phyloP scores from a whole-genome alignment of 495 filamentous ascomycete species.

The Aspergillus panamensis region DNA sequence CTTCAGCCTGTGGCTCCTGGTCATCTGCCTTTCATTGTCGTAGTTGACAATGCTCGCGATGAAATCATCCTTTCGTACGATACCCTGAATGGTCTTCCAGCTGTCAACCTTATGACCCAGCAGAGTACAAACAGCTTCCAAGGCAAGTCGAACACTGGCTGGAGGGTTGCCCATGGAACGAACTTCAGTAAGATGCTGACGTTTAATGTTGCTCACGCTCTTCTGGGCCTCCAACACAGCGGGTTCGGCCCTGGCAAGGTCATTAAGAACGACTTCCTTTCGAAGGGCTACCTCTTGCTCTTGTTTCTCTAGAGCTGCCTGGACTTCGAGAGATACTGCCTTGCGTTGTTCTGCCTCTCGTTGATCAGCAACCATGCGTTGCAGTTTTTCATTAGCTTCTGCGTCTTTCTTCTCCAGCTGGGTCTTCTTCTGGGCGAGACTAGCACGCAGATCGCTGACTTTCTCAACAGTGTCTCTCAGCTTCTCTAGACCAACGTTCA shows the following conservation, averaged over 20 bases:
- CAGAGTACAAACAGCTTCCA: constrained; percentile 92
- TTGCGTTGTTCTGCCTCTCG: constrained; percentile 92
- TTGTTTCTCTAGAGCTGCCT: constrained; percentile 80
- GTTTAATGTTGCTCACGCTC: constrained; percentile 96
- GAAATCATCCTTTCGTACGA: constrained; percentile 90
- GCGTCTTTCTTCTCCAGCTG: constrained; percentile 91
- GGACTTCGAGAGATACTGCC: constrained; percentile 80
- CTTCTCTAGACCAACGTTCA: constrained; percentile 97
- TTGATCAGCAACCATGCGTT: constrained; percentile 95
- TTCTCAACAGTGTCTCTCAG: constrained; percentile 97
- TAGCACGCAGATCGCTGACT: constrained; percentile 83
- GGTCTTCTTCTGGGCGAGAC: constrained; percentile 87
- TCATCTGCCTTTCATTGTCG: constrained; percentile 96
- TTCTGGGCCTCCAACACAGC: constrained; percentile 89
- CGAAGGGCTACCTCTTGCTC: constrained; percentile 83
- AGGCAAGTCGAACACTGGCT: constrained; percentile 79
- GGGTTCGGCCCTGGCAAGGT: constrained; percentile 88
- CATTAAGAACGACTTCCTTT: constrained; percentile 77
- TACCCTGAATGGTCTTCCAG: constrained; percentile 86
- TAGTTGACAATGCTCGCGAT: constrained; percentile 98
- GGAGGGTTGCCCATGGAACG: constrained; percentile 93
- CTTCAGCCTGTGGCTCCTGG: constrained; percentile 67
- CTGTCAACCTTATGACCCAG: constrained; percentile 85
- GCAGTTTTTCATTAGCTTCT: constrained; percentile 94
- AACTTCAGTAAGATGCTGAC: constrained; percentile 94